Evolutionary conservation across 2,329 filamentous ascomycete genomes (phyloP), one percentile per base, ranked within the genome.

Genomic region (Metarhizium sp.): DNA sequence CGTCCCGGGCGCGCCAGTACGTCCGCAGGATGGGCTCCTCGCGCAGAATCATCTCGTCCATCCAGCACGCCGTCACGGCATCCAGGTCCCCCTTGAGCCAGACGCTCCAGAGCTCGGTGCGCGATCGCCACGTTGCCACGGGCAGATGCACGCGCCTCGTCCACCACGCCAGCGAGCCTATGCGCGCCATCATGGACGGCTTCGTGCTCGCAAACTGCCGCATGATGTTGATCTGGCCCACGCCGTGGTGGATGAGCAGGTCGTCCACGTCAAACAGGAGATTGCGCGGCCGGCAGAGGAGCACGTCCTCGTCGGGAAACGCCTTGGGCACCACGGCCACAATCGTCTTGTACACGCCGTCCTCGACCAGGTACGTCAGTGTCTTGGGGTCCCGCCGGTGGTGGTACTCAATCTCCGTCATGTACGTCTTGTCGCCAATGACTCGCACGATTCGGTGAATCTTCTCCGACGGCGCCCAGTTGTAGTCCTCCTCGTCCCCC

Each of bases 81-180:
- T 79, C 77, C 13, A 79, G 67, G 36, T 71, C 71, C 34, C 67
- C 67, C 25, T 73, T 71, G 51, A 77, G 73, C 76, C 76, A 79
- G 14, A 70, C 67, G 56, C 75, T 75, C 76, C 76, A 79, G 45
- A 79, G 71, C 57, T 73, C 66, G 1, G 75, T 77, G n/a, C 76
- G 69, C 51, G 76, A 70, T 51, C 67, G 72, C 57, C 75, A 76
- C 7, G 76, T 78, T 0, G 75, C 75, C 0, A 77, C 61, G 2
- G 62, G 70, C 2, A 63, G 61, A 55, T 68, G 67, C 10, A 69
- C 62, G 36, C 62, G 56, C 54, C 59, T 66, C 51, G 62, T 63
- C 43, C 57, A 59, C 63, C 63, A 64, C 2, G 61, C 58, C 4
- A 62, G 45, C 1, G 64, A 63, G 34, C 63, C 64, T 36, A 66